Evolutionary conservation across 148 eudicot species (phyloP).

Genomic region (Polygonum aviculare): DNA sequence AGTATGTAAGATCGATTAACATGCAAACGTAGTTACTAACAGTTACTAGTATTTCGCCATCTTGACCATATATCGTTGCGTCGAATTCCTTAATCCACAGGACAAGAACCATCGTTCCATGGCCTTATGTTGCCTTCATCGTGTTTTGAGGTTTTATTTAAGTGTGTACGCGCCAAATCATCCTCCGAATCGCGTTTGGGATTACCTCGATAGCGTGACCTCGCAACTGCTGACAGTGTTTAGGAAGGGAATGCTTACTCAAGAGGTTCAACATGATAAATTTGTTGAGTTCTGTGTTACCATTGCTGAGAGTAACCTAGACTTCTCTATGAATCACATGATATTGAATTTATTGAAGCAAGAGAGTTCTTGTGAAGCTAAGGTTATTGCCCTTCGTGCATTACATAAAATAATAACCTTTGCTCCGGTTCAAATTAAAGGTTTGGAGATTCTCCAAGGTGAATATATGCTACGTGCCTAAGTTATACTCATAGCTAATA

Average conservation of each 20-base stretch:
- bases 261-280: constrained; percentile 97
- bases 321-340: constrained; percentile 94
- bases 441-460: constrained; percentile 94
- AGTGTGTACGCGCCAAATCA: constrained; percentile 83
- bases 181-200: constrained; percentile 98
- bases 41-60: not conserved
- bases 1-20: constrained; percentile 37
- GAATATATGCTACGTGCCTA: constrained; percentile 9
- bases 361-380: constrained; percentile 95
- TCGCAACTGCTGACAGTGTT: constrained; percentile 77
- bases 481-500: not conserved
- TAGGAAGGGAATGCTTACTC: constrained; percentile 91
- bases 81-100: constrained; percentile 27
- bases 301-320: constrained; percentile 91
- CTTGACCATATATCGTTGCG: not conserved
- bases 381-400: constrained; percentile 94
- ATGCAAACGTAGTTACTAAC: not conserved
- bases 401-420: constrained; percentile 87
- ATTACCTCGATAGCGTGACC: constrained; percentile 94
- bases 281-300: constrained; percentile 95
- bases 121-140: constrained; percentile 97
- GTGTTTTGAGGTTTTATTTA: constrained; percentile 83
- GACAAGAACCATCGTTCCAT: constrained; percentile 97
- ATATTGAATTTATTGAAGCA: constrained; percentile 85
- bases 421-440: constrained; percentile 61